These are phyloP conservation scores for Pleurozium schreberi DNA, from an alignment of 225 moss, liverwort and hornwort species.

Conservation along the genomic window DNA sequence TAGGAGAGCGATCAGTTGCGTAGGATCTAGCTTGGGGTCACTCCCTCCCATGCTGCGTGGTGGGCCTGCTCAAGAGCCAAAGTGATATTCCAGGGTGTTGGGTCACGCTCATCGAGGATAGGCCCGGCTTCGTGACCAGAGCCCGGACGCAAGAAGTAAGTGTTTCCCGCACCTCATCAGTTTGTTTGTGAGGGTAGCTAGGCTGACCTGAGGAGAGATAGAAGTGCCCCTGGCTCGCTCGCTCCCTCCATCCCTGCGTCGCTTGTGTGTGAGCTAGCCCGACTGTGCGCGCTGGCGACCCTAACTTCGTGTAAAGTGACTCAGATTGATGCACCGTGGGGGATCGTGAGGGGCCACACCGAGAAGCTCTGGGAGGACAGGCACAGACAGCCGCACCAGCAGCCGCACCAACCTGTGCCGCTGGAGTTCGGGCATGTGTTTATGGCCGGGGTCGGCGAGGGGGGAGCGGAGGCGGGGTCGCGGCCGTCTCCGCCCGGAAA, in stretches of 20 bases:
- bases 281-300: conserved; percentile 35
- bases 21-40: not conserved
- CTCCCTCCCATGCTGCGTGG: conserved; percentile 19
- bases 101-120: conserved; percentile 4
- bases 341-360: conserved; percentile 29
- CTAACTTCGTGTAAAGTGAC: conserved; percentile 54
- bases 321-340: conserved; percentile 58
- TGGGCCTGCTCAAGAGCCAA: conserved; percentile 34
- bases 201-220: not conserved
- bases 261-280: not conserved
- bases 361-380: conserved; percentile 37
- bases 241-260: not conserved
- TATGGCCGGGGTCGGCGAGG: conserved; percentile 83
- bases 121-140: not conserved
- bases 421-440: conserved; percentile 55
- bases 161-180: conserved; percentile 9
- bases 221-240: not conserved
- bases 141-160: conserved; percentile 28
- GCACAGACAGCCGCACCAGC: not conserved
- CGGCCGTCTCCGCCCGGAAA: conserved; percentile 39
- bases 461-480: conserved; percentile 31
- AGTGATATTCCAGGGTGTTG: conserved; percentile 20
- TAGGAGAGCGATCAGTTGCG: conserved; percentile 9
- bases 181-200: not conserved
- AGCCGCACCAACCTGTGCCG: not conserved